Conservation (phyloP, 768 basidiomycete species). For the Omphalotus guepiniiformis region DNA sequence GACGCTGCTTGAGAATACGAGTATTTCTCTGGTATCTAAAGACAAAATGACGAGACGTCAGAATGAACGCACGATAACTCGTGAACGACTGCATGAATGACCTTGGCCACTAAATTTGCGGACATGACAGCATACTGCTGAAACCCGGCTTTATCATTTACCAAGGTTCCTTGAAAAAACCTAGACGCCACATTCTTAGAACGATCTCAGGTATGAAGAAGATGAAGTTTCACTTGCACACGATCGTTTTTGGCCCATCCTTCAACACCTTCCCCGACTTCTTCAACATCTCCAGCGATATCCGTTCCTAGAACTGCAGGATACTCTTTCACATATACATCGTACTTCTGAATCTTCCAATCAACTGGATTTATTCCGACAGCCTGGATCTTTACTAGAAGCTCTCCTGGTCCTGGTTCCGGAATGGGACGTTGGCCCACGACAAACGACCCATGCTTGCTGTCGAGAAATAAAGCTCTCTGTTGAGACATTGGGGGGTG, state of each 20-base stretch:
- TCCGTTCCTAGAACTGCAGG: conserved; percentile 26
- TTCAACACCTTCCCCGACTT: conserved; percentile 30
- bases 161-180: conserved; percentile 12
- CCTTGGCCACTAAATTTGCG: conserved; percentile 15
- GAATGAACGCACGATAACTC: not conserved
- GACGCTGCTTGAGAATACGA: conserved; percentile 21
- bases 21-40: conserved; percentile 17
- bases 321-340: conserved; percentile 19
- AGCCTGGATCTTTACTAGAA: conserved; percentile 26
- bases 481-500: no score
- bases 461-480: not conserved
- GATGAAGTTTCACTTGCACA: conserved; percentile 20
- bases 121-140: conserved; percentile 20
- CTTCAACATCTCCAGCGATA: conserved; percentile 27
- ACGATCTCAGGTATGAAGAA: not conserved
- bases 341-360: conserved; percentile 26
- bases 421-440: conserved; percentile 10
- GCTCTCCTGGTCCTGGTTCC: conserved; percentile 21
- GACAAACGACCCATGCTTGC: not conserved
- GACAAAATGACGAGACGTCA: not conserved
- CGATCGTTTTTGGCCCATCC: conserved; percentile 29
- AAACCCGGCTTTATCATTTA: conserved; percentile 11
- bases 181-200: not conserved
- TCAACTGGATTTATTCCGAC: conserved; percentile 29
- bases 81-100: no score